Evolutionary conservation across 805 yeast species (phyloP), one percentile per base, ranked within the genome.

Genomic region (Candida bentonensis): DNA sequence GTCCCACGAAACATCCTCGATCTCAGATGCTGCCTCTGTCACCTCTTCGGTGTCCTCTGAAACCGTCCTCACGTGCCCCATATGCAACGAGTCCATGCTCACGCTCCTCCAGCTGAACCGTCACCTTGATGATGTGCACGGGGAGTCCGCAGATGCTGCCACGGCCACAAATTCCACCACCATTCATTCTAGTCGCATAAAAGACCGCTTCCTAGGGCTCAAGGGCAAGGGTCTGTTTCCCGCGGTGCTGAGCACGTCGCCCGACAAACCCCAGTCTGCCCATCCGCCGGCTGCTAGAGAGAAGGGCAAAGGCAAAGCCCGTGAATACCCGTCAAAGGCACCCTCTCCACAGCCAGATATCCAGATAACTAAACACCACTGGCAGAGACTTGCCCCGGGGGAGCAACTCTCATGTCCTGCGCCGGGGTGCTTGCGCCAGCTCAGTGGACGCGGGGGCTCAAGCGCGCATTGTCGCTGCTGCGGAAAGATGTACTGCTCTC

Each of bases 381-480:
- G 82, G 87, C 67, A 66, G 51, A 71, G 64, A 36, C 76, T 77
- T 4, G 44, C 64, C 0, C 66, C 68, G 0, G 50, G 63, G 21
- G 73, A 66, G 34, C 36, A 30, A 30, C 17, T 30, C 5, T n/a
- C 5, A 15, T 30, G 36, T 30, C 7, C 36, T n/a, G 36, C 36
- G 5, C 7, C 7, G 5, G 36, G 36, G 48, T 0, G 51, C 52
- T 0, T 80, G 86, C 52, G 45, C 51, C 5, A 69, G 63, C 43
- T 51, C 47, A 3, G 61, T 81, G 30, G 69, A 63, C 42, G 63
- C 73, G 22, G 75, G 46, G 72, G 69, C 50, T 84, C 82, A 0
- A 60, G 70, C 2, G 74, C 75, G 3, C 80, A 85, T 57, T 84
- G 95, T 60, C 63, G 89, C 21, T 73, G 72, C 51, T 87, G 95